A percentile compares a stretch with the other conserved stretches of the same genome.
phyloP scores from a whole-genome alignment of 257 asterid species.

The Jaltomata sinuosa region DNA sequence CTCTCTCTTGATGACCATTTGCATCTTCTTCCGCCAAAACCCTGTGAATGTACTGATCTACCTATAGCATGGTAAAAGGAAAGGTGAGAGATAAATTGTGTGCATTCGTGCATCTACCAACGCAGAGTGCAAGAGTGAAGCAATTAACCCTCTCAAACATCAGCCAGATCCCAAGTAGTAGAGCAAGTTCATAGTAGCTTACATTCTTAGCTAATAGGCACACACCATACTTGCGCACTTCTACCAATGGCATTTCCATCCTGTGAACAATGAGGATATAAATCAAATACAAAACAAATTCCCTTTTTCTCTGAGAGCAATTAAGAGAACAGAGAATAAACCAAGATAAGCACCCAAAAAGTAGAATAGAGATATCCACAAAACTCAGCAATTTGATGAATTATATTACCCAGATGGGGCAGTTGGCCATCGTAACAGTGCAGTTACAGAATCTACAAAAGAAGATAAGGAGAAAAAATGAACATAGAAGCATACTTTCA shows the following conservation, averaged over 20 bases:
- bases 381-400: conserved; percentile 8
- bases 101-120: not conserved
- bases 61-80: conserved; percentile 36
- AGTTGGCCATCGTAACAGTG: conserved; percentile 96
- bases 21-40: conserved; percentile 85
- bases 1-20: conserved; percentile 35
- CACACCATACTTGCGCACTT: conserved; percentile 70
- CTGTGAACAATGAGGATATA: conserved; percentile 30
- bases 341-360: not conserved
- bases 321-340: not conserved
- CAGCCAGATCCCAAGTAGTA: not conserved
- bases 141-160: not conserved
- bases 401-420: conserved; percentile 79
- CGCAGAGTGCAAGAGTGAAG: not conserved
- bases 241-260: conserved; percentile 98
- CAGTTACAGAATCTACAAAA: conserved; percentile 69
- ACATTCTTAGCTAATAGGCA: conserved; percentile 92
- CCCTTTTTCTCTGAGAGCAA: not conserved
- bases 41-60: conserved; percentile 83
- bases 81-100: conserved; percentile 2
- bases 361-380: not conserved
- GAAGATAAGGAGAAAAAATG: conserved; percentile 1
- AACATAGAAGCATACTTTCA: not conserved
- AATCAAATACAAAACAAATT: conserved; percentile 11
- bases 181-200: conserved; percentile 8